These are phyloP conservation scores for Globisporangium megalacanthum DNA, from an alignment of 352 stramenopile genomes.

Conservation along the genomic window DNA sequence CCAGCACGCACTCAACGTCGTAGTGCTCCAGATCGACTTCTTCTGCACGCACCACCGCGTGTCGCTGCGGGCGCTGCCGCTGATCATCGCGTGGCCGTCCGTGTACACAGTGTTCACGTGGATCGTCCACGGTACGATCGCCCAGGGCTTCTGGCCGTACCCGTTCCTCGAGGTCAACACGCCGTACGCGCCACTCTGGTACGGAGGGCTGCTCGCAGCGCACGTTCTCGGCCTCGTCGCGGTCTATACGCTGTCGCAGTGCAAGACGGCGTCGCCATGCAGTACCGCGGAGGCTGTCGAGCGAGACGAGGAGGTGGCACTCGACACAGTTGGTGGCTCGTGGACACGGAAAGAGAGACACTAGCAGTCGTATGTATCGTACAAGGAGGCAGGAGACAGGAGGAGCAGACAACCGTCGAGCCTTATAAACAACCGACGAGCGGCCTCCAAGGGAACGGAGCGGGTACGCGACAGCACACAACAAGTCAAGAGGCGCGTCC, in stretches of 20 bases:
- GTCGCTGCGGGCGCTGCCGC: conserved; percentile 45
- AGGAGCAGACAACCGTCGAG: not conserved
- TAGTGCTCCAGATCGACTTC: conserved; percentile 70
- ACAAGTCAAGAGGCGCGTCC: too few species aligned
- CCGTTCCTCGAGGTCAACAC: conserved; percentile 70
- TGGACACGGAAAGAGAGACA: too few species aligned
- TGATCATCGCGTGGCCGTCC: conserved; percentile 57
- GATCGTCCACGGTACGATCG: conserved; percentile 65
- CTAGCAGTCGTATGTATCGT: too few species aligned
- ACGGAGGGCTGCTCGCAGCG: conserved; percentile 45
- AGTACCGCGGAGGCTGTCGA: too few species aligned
- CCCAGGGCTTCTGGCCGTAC: conserved; percentile 74
- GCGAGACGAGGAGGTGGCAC: too few species aligned
- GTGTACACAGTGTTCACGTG: conserved; percentile 71
- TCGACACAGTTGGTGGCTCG: too few species aligned
- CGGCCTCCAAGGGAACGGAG: too few species aligned
- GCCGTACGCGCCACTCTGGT: conserved; percentile 72
- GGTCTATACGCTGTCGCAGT: conserved; percentile 39
- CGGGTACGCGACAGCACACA: too few species aligned
- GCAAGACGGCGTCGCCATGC: conserved; percentile 17
- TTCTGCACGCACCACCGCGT: conserved; percentile 40
- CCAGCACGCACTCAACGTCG: conserved; percentile 68
- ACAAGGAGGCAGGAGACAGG: too few species aligned
- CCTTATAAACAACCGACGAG: conserved; percentile 7
- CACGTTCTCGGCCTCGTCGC: conserved; percentile 35